A percentile compares a stretch with the other conserved stretches of the same genome.
These are phyloP conservation scores for Lanzia echinophila DNA, from an alignment of 2,329 filamentous ascomycete species.

Conservation along the genomic window DNA sequence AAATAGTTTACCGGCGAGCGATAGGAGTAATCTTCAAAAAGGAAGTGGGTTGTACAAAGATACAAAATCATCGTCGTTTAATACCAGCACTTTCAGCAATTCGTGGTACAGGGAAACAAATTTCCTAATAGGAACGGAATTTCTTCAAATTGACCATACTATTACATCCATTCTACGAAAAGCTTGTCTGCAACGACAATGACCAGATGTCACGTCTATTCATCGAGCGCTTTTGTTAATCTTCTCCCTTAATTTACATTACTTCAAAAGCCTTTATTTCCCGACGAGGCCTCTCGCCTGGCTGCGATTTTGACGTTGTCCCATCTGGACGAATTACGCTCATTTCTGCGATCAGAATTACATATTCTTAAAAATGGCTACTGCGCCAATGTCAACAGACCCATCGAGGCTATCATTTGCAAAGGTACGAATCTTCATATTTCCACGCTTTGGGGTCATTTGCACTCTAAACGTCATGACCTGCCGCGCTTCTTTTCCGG, in stretches of 20 bases:
- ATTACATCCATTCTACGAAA: constrained; percentile 8
- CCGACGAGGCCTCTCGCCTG: constrained; percentile 23
- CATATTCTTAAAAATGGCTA: constrained; percentile 36
- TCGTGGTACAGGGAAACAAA: constrained; percentile 5
- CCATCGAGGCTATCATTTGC: constrained; percentile 64
- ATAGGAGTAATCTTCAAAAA: constrained; percentile 10
- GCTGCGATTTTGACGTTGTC: constrained; percentile 28
- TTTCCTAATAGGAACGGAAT: background rate
- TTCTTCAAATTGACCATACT: background rate
- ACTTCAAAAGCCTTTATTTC: constrained; percentile 19
- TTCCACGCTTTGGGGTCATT: background rate
- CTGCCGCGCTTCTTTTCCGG: constrained; percentile 9
- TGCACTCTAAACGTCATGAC: background rate
- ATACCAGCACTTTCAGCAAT: constrained; percentile 1
- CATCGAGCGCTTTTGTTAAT: constrained; percentile 31
- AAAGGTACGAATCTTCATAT: constrained; percentile 49
- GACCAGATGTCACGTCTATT: constrained; percentile 31
- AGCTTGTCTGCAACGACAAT: constrained; percentile 30
- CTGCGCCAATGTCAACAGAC: constrained; percentile 40
- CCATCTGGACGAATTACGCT: constrained; percentile 26
- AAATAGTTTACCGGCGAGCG: background rate
- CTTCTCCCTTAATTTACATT: constrained; percentile 31
- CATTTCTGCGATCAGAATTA: constrained; percentile 20
- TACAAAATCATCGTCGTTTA: constrained; percentile 2
- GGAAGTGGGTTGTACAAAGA: constrained; percentile 9